These are phyloP conservation scores for Colletotrichum lini DNA, from an alignment of 2,329 filamentous ascomycete genomes.

Conservation along the genomic window DNA sequence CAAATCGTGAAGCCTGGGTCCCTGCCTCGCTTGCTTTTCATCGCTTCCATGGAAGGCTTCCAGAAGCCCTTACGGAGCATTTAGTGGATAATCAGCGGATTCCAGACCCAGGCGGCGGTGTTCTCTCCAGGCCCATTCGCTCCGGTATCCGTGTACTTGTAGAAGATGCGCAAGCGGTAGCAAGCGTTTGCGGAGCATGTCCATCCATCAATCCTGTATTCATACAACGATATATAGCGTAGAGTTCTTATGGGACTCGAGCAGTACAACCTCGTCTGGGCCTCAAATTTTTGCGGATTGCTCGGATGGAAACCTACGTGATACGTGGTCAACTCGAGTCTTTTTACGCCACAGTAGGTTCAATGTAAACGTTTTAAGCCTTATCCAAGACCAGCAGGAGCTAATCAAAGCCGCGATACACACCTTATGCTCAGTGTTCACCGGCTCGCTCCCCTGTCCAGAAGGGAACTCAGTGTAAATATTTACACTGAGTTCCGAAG, in stretches of 20 bases:
- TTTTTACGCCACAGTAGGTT: too few species aligned
- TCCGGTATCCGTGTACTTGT: conserved; percentile 1
- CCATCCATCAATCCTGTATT: not conserved
- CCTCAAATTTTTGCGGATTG: not conserved
- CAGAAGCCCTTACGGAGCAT: conserved; percentile 26
- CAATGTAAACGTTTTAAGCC: conserved; percentile 10
- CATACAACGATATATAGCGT: not conserved
- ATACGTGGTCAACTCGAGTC: not conserved
- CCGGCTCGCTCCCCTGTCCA: too few species aligned
- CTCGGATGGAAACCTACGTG: conserved; percentile 7
- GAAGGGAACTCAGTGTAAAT: too few species aligned
- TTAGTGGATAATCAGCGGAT: not conserved
- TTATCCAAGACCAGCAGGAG: conserved; percentile 6
- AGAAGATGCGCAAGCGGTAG: not conserved
- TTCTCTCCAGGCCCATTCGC: conserved; percentile 1
- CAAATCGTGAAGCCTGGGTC: conserved; percentile 5
- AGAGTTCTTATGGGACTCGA: not conserved
- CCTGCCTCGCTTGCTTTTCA: not conserved
- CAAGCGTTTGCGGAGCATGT: not conserved
- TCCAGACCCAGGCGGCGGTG: conserved; percentile 7
- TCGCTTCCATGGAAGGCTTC: conserved; percentile 34
- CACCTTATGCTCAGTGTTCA: too few species aligned
- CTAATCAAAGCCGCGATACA: not conserved
- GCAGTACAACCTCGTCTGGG: not conserved
- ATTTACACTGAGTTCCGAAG: not conserved